Conservation (phyloP, 306 rosid genomes). For the Fragaria iinumae region DNA sequence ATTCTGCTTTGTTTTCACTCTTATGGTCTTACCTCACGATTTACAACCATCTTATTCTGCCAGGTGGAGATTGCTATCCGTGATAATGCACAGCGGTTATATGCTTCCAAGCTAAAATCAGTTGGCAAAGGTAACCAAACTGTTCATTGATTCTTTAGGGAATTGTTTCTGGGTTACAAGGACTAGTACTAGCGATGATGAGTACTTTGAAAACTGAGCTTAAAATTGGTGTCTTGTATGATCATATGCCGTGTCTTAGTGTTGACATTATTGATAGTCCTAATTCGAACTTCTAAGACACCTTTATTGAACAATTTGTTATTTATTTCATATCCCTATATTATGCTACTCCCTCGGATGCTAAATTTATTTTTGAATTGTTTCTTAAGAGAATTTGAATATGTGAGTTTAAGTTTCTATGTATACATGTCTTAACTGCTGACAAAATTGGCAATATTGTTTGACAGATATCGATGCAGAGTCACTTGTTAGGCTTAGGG, state of each 20-base stretch:
- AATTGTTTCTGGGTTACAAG: neutral
- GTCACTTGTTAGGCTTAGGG: slow-evolving; percentile 71
- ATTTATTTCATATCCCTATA: neutral
- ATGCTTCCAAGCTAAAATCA: slow-evolving; percentile 72
- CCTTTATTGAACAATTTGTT: neutral
- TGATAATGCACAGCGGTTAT: slow-evolving; percentile 87
- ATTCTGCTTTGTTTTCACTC: neutral
- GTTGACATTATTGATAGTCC: neutral
- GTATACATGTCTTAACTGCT: slow-evolving; percentile 21
- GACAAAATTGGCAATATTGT: slow-evolving; percentile 21
- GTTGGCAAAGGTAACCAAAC: slow-evolving; percentile 71
- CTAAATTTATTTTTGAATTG: neutral
- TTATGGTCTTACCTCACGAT: slow-evolving; percentile 10
- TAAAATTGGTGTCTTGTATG: neutral
- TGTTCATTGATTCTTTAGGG: slow-evolving; percentile 13
- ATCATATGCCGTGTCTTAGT: neutral
- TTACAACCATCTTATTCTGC: slow-evolving; percentile 17
- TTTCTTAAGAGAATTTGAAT: neutral
- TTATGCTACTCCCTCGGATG: neutral
- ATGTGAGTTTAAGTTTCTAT: neutral
- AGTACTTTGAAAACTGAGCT: neutral
- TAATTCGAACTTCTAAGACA: neutral
- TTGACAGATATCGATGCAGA: slow-evolving; percentile 57
- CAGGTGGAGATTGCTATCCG: slow-evolving; percentile 95
- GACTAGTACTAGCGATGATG: neutral